These are phyloP conservation scores for Aspergillus awamori DNA, from an alignment of 2,329 filamentous ascomycete species.

Conservation along the genomic window DNA sequence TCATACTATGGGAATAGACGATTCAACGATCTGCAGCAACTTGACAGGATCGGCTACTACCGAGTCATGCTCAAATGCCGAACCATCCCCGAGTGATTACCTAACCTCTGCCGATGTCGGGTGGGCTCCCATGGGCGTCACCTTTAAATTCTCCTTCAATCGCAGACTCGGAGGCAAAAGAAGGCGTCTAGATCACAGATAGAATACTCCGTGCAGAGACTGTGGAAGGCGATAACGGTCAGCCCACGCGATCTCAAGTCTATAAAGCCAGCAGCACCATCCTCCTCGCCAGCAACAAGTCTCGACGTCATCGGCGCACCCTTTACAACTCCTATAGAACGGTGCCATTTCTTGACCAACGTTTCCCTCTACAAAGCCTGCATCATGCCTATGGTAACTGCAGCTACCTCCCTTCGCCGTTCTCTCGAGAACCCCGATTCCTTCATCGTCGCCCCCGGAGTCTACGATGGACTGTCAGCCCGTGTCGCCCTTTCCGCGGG, in stretches of 20 bases:
- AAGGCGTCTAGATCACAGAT: not conserved
- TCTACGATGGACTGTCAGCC: constrained; percentile 57
- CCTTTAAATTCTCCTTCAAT: not conserved
- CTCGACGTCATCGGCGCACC: not conserved
- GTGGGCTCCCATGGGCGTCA: not conserved
- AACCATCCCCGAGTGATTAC: constrained; percentile 10
- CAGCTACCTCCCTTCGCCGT: constrained; percentile 38
- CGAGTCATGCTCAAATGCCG: constrained; percentile 8
- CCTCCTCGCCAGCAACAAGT: not conserved
- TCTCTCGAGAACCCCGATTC: constrained; percentile 36
- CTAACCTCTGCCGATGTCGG: constrained; percentile 12
- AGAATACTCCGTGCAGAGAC: not conserved
- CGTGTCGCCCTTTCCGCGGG: constrained; percentile 53
- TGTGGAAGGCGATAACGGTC: not conserved
- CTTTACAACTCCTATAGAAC: not conserved
- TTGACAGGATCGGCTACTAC: not conserved
- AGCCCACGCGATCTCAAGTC: not conserved
- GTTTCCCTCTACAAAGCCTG: constrained; percentile 8
- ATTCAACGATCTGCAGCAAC: not conserved
- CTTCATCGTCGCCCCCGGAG: constrained; percentile 52
- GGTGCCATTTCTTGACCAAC: not conserved
- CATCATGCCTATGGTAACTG: constrained; percentile 30
- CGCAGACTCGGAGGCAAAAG: not conserved
- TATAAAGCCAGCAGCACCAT: constrained; percentile 3
- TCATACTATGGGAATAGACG: not conserved